Base-by-base conservation (phyloP, 306 rosid species). In the Lathyrus tuberosus region DNA sequence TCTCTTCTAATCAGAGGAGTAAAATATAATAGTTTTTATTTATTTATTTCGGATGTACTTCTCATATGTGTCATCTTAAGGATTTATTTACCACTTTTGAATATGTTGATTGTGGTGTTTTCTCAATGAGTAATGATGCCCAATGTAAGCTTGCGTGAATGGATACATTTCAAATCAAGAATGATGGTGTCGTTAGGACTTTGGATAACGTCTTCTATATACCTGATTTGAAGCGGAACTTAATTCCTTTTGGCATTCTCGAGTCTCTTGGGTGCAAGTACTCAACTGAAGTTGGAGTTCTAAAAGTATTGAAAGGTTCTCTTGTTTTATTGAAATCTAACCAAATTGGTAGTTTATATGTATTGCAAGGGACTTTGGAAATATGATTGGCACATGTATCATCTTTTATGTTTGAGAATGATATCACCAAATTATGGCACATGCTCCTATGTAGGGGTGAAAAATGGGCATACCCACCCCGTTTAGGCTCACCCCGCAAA, bases 31-130 rank as follows among this genome's bases (percentile, higher is more conserved):
- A n/a, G n/a, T n/a, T n/a, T n/a, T n/a, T n/a, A n/a, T n/a, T n/a
- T n/a, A n/a, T n/a, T n/a, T n/a, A n/a, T n/a, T n/a, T n/a, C n/a
- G n/a, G n/a, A n/a, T n/a, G n/a, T n/a, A n/a, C n/a, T n/a, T n/a
- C n/a, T n/a, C n/a, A n/a, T n/a, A n/a, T n/a, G n/a, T n/a, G n/a
- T n/a, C n/a, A n/a, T n/a, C n/a, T n/a, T n/a, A n/a, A n/a, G n/a
- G n/a, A n/a, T n/a, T n/a, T n/a, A n/a, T n/a, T n/a, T 49, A 49
- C 56, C 56, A 49, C 56, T 17, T 41, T 41, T 41, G 46, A 41
- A 41, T 41, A 3, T 10, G 46, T 41, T 41, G 46, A 41, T 41
- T 10, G 46, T 41, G 46, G 46, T 41, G 13, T 41, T 41, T 14
- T 41, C n/a, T 10, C 10, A 14, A 41, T 41, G 46, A 14, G 46